phyloP scores from a whole-genome alignment of 352 stramenopile species.

The Phytopythium kandeliae region DNA sequence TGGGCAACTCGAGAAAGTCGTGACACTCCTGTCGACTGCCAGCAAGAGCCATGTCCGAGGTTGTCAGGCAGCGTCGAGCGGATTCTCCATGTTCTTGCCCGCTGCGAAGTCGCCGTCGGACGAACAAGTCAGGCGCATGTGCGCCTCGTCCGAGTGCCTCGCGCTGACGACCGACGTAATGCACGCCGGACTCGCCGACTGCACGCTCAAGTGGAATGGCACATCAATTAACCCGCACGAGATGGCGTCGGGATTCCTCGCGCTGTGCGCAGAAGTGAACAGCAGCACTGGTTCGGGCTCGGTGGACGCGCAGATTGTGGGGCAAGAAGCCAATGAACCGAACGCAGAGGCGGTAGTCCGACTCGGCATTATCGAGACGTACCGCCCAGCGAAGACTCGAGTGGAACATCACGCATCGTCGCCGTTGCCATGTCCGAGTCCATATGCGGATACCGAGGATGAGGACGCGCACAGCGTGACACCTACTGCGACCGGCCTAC shows the following conservation, averaged over 20 bases:
- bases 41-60: constrained; percentile 2
- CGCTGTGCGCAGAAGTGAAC: not conserved
- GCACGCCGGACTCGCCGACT: not conserved
- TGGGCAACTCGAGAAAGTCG: constrained; percentile 2
- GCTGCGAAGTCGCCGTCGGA: constrained; percentile 2
- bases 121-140: constrained; percentile 1
- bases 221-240: not conserved
- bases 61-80: not conserved
- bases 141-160: not conserved
- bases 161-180: not conserved
- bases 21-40: not conserved
- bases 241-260: not conserved
- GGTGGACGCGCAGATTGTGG: not conserved
- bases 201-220: constrained; percentile 1
- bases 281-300: not conserved
- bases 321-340: not conserved
- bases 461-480: not conserved
- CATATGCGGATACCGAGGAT: not conserved
- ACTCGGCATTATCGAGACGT: constrained; percentile 1
- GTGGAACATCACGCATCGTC: not conserved
- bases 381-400: not conserved
- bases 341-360: not conserved
- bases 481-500: not conserved
- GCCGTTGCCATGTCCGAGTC: not conserved
- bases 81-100: constrained; percentile 6